Evolutionary conservation across 2,329 filamentous ascomycete species (phyloP).

Genomic region (Chaetomiaceae sp.): DNA sequence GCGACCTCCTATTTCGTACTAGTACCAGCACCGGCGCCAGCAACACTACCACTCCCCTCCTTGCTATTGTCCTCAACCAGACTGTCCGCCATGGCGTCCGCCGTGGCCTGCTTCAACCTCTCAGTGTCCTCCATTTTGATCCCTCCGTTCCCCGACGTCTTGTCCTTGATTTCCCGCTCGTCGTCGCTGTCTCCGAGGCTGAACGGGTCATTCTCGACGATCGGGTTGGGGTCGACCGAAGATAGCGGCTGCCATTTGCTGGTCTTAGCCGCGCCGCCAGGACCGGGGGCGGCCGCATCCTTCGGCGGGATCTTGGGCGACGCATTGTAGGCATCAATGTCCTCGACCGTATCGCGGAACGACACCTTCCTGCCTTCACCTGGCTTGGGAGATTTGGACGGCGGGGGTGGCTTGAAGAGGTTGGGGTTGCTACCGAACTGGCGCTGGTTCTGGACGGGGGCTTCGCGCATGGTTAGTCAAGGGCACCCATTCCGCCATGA

Average conservation of each 20-base stretch:
- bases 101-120: slow-evolving; percentile 61
- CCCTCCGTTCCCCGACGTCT: slow-evolving; percentile 50
- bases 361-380: slow-evolving; percentile 50
- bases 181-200: slow-evolving; percentile 94
- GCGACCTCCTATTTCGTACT: slow-evolving; percentile 1
- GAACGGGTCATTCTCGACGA: slow-evolving; percentile 91
- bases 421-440: slow-evolving; percentile 64
- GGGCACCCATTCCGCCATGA: no score
- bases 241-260: slow-evolving; percentile 98
- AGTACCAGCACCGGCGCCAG: neutral
- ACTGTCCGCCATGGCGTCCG: slow-evolving; percentile 56
- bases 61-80: slow-evolving; percentile 41
- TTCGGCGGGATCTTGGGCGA: slow-evolving; percentile 54
- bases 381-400: slow-evolving; percentile 48
- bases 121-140: slow-evolving; percentile 53
- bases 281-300: slow-evolving; percentile 39
- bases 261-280: slow-evolving; percentile 54
- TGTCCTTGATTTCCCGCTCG: slow-evolving; percentile 73
- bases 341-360: slow-evolving; percentile 64
- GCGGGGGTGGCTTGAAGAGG: slow-evolving; percentile 67
- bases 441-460: slow-evolving; percentile 52
- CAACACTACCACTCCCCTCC: slow-evolving; percentile 20
- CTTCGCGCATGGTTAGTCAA: slow-evolving; percentile 35
- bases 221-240: slow-evolving; percentile 75
- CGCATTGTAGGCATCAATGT: slow-evolving; percentile 72